Base-by-base conservation (phyloP, 768 basidiomycete genomes). In the Lactifluus volemus region DNA sequence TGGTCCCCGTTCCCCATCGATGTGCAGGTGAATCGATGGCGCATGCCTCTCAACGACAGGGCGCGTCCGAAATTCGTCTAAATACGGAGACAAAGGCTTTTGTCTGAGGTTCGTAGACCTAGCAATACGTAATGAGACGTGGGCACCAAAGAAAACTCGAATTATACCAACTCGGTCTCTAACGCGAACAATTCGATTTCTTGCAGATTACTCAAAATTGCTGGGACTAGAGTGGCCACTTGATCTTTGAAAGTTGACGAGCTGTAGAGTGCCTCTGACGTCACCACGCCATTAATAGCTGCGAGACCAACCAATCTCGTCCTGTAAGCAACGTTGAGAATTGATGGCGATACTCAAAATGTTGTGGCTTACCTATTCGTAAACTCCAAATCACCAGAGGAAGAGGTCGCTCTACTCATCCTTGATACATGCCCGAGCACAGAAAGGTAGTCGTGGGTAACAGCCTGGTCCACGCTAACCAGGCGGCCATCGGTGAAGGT, bases 1-100 rank as follows among this genome's bases (percentile, higher is more conserved):
- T 29, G 94, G 92, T 0, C 93, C 93, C 53, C 84, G 82, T 67
- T 97, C 90, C 10, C 93, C 93, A 65, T 95, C 88, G 15, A 93
- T 73, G 70, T 96, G 93, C 9, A 87, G 75, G 69, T 95, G 93
- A 14, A 97, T 88, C 1, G 93, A 96, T 5, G 89, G 87, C 0
- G 94, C 93, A 34, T 90, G 83, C 56, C 94, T 77, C 70, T 95
- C 89, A 14, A 84, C 76, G 2, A 84, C 75, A 11, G 94, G 92
- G 57, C 88, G 79, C 5, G 85, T 84, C 39, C 91, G 82, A 67
- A 94, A 96, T 69, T 95, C 92, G 12, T 83, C 83, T 66, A 95
- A 76, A 71, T 90, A 94, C 2, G 86, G 83, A 1, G 92, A 92
- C 3, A 78, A 79, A 1, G 90, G 80, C 44, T 85, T 79, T 52